A percentile compares a stretch with the other conserved stretches of the same genome.
Evolutionary conservation across 306 rosid genomes (phyloP).

Genomic region (Arachis hypogaea): DNA sequence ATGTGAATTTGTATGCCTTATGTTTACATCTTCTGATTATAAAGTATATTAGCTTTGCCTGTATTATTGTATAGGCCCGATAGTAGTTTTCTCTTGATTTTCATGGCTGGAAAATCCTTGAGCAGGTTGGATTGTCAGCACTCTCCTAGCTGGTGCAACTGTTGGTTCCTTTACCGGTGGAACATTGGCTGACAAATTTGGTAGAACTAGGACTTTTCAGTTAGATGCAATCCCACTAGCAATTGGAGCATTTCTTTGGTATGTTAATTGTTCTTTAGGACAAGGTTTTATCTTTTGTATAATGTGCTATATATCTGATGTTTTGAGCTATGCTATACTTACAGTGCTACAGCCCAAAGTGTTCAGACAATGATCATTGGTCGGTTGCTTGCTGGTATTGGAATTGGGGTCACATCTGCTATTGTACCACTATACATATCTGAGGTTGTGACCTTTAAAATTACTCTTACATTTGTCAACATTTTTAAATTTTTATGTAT

Average conservation of each 20-base stretch:
- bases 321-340: slow-evolving; percentile 30
- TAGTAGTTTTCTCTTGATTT: slow-evolving; percentile 33
- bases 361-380: slow-evolving; percentile 91
- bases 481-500: neutral
- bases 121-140: slow-evolving; percentile 94
- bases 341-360: slow-evolving; percentile 92
- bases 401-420: slow-evolving; percentile 92
- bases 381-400: slow-evolving; percentile 89
- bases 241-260: slow-evolving; percentile 86
- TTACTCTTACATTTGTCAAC: neutral
- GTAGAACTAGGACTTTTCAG: slow-evolving; percentile 88
- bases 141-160: slow-evolving; percentile 89
- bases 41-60: neutral
- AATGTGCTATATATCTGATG: slow-evolving; percentile 6
- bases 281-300: slow-evolving; percentile 25
- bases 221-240: slow-evolving; percentile 85
- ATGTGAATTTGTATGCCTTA: neutral
- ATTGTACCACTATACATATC: slow-evolving; percentile 89
- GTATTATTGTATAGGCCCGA: neutral
- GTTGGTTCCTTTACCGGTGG: slow-evolving; percentile 96
- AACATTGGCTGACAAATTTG: slow-evolving; percentile 93
- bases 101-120: slow-evolving; percentile 42
- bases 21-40: neutral
- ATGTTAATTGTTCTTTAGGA: slow-evolving; percentile 35
- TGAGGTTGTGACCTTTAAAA: slow-evolving; percentile 57